Percentiles rank a stretch among this genome's conserved stretches.
phyloP scores from a whole-genome alignment of 2,329 filamentous ascomycete species.

The Huntiella bhutanensis region DNA sequence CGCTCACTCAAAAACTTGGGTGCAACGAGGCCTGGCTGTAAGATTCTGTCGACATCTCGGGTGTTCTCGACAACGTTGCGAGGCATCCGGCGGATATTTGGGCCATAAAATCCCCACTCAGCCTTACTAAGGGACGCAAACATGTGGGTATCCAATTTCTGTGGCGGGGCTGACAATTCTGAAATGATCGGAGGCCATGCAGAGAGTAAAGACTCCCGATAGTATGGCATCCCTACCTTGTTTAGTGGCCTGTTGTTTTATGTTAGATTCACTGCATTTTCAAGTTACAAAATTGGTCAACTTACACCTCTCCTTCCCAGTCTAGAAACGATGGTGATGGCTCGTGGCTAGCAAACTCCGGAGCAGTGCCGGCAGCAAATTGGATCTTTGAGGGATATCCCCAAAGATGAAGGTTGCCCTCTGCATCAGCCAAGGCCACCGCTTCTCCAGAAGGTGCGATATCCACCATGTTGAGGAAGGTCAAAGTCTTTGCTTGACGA shows the following conservation, averaged over 20 bases:
- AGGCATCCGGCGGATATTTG: slow-evolving; percentile 51
- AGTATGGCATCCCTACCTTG: slow-evolving; percentile 79
- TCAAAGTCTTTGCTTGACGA: slow-evolving; percentile 59
- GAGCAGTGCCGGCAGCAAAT: slow-evolving; percentile 66
- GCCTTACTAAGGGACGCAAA: slow-evolving; percentile 48
- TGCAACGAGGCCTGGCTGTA: slow-evolving; percentile 43
- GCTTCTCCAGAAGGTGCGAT: slow-evolving; percentile 78
- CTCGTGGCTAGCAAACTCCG: slow-evolving; percentile 55
- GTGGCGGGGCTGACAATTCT: slow-evolving; percentile 67
- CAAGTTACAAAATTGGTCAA: slow-evolving; percentile 8
- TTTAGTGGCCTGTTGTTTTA: slow-evolving; percentile 46
- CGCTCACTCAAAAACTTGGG: slow-evolving; percentile 95
- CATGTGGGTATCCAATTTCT: slow-evolving; percentile 53
- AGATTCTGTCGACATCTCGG: slow-evolving; percentile 39
- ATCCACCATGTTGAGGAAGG: slow-evolving; percentile 61
- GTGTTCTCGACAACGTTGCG: slow-evolving; percentile 75
- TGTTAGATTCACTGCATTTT: slow-evolving; percentile 7
- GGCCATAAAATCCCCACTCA: slow-evolving; percentile 61
- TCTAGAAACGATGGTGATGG: slow-evolving; percentile 40
- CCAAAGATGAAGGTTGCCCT: slow-evolving; percentile 70
- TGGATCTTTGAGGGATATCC: slow-evolving; percentile 70
- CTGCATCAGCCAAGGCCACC: slow-evolving; percentile 59
- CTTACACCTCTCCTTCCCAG: slow-evolving; percentile 53
- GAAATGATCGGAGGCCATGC: slow-evolving; percentile 77
- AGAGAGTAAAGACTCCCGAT: slow-evolving; percentile 71